Percentiles rank a stretch among this genome's conserved stretches.
Evolutionary conservation across 1,284 basidiomycete genomes (phyloP).

Genomic region (Boletellus deceptivus): DNA sequence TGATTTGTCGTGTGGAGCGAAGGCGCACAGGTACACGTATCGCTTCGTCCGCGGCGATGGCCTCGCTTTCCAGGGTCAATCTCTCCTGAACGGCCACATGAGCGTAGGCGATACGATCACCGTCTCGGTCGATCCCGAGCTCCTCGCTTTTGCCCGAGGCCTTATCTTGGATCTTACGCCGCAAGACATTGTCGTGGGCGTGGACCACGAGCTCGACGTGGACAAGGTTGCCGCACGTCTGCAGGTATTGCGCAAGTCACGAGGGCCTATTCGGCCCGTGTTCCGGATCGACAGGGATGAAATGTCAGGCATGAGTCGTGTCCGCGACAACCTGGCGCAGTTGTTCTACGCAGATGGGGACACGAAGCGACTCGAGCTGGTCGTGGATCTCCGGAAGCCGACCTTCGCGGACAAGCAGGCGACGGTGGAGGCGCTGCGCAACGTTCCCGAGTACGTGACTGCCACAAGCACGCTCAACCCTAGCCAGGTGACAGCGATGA

Average conservation of each 20-base stretch:
- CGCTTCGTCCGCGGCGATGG: conserved; percentile 51
- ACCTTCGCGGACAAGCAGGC: conserved; percentile 47
- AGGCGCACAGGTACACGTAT: conserved; percentile 60
- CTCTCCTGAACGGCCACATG: conserved; percentile 78
- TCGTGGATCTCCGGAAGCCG: conserved; percentile 82
- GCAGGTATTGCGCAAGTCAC: conserved; percentile 16
- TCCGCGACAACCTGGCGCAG: conserved; percentile 88
- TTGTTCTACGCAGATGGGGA: conserved; percentile 83
- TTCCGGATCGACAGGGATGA: conserved; percentile 97
- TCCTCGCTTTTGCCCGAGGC: conserved; percentile 83
- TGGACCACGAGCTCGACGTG: conserved; percentile 77
- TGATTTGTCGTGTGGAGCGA: conserved; percentile 31
- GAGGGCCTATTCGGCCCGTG: conserved; percentile 30
- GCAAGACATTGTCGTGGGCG: conserved; percentile 66
- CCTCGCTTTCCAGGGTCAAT: conserved; percentile 14
- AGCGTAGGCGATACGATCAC: conserved; percentile 79
- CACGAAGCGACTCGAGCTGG: conserved; percentile 58
- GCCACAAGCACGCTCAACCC: conserved; percentile 55
- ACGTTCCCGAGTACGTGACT: conserved; percentile 23
- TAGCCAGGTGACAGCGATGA: conserved; percentile 75
- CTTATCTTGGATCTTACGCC: conserved; percentile 77
- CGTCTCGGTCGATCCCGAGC: conserved; percentile 79
- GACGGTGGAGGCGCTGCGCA: conserved; percentile 15
- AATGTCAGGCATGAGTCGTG: conserved; percentile 79
- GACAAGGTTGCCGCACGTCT: conserved; percentile 40